These are phyloP conservation scores for Mediolabrus comicus DNA, from an alignment of 108 stramenopile species.

Conservation along the genomic window DNA sequence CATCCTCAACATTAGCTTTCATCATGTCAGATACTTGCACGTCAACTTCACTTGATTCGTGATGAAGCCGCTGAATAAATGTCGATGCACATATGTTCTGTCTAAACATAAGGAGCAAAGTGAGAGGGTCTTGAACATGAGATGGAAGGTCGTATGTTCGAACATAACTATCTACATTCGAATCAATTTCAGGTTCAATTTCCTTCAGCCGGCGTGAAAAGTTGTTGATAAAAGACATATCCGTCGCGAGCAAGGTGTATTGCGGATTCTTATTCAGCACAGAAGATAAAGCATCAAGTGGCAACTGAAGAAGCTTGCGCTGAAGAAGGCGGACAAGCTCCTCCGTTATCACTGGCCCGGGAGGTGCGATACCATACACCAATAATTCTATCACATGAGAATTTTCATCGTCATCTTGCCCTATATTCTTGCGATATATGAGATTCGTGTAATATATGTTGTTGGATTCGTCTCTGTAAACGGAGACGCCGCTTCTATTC, in stretches of 20 bases:
- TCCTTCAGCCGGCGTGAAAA: constrained; percentile 51
- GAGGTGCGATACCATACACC: constrained; percentile 60
- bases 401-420: constrained; percentile 25
- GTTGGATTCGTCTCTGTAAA: constrained; percentile 74
- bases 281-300: constrained; percentile 61
- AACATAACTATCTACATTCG: constrained; percentile 1
- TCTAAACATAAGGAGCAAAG: constrained; percentile 67
- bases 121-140: constrained; percentile 56
- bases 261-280: constrained; percentile 76
- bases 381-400: constrained; percentile 52
- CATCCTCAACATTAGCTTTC: constrained; percentile 2
- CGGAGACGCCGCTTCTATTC: constrained; percentile 63
- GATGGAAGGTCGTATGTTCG: constrained; percentile 57
- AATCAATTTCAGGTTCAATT: constrained; percentile 46
- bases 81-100: constrained; percentile 70
- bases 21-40: not conserved
- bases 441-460: constrained; percentile 81
- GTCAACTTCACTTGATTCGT: constrained; percentile 17
- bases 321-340: constrained; percentile 66
- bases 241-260: constrained; percentile 49
- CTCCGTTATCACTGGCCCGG: constrained; percentile 65
- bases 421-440: not conserved
- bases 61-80: constrained; percentile 66
- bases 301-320: constrained; percentile 54
- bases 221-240: constrained; percentile 61